phyloP scores from a whole-genome alignment of 1,284 basidiomycete species.

The Marasmius tenuissimus region DNA sequence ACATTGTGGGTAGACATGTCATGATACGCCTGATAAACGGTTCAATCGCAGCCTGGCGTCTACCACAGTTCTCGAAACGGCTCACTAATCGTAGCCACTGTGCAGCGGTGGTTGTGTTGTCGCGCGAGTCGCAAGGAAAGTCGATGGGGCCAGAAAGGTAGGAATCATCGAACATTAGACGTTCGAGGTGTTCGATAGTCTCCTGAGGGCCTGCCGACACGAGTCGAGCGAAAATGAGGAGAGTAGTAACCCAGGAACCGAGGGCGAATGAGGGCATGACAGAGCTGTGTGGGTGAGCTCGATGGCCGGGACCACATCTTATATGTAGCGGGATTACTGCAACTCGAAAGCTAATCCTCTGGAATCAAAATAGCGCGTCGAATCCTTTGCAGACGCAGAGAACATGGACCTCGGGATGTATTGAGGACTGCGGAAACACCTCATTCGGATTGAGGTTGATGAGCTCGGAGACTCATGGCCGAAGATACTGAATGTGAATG shows the following conservation, averaged over 20 bases:
- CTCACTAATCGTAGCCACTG: neutral
- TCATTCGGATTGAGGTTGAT: too few species aligned
- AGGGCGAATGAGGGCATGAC: neutral
- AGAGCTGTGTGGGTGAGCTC: too few species aligned
- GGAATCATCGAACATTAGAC: neutral
- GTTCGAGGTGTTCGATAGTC: neutral
- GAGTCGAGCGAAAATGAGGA: neutral
- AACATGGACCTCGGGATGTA: too few species aligned
- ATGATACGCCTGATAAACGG: constrained; percentile 31
- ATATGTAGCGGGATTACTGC: too few species aligned
- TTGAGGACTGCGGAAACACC: too few species aligned
- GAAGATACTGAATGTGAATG: too few species aligned
- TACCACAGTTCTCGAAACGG: neutral
- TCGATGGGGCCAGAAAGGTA: neutral
- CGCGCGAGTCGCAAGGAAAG: neutral
- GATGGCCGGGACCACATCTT: too few species aligned
- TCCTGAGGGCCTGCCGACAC: neutral
- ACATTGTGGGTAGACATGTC: constrained; percentile 39
- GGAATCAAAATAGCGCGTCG: too few species aligned
- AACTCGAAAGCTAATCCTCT: too few species aligned
- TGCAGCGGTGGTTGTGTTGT: neutral
- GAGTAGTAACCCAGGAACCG: neutral
- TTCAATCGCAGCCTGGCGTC: neutral
- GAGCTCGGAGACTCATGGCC: too few species aligned
- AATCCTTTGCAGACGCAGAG: too few species aligned